phyloP scores from a whole-genome alignment of 2,329 filamentous ascomycete genomes.

The Ophiostoma montium region DNA sequence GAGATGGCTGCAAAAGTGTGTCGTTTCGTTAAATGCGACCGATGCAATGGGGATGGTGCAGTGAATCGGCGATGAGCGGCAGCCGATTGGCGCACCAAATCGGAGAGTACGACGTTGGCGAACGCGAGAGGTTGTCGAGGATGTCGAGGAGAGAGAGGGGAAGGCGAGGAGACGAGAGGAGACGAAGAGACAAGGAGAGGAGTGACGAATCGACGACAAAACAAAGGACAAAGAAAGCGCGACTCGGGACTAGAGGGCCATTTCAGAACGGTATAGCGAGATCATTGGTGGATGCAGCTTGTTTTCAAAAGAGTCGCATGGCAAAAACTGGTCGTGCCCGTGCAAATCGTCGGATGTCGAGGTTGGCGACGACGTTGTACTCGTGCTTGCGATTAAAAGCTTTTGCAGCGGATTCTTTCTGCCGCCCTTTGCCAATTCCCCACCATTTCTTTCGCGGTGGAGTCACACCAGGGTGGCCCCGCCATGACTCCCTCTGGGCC shows the following conservation, averaged over 20 bases:
- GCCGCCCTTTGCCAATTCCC: slow-evolving; percentile 3
- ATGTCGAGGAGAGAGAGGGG: no score
- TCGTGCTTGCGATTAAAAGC: background rate
- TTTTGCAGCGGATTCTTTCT: slow-evolving; percentile 8
- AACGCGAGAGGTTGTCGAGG: no score
- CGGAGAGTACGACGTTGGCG: no score
- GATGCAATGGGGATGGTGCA: background rate
- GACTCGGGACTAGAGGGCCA: background rate
- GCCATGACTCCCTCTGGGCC: slow-evolving; percentile 6
- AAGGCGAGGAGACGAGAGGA: no score
- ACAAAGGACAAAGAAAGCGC: background rate
- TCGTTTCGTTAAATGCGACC: background rate
- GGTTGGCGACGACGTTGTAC: slow-evolving; percentile 6
- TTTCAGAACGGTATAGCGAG: background rate
- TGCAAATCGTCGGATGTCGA: background rate
- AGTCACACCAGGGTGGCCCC: slow-evolving; percentile 1
- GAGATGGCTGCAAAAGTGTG: background rate
- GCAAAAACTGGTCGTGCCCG: no score
- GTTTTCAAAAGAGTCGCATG: no score
- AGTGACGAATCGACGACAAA: background rate
- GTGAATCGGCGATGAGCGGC: background rate
- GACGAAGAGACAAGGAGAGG: no score
- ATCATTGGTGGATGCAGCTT: no score
- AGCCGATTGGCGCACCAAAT: no score
- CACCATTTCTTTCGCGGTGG: slow-evolving; percentile 1